Conservation (phyloP, 108 stramenopile species). For the Cyclotella distinguenda region DNA sequence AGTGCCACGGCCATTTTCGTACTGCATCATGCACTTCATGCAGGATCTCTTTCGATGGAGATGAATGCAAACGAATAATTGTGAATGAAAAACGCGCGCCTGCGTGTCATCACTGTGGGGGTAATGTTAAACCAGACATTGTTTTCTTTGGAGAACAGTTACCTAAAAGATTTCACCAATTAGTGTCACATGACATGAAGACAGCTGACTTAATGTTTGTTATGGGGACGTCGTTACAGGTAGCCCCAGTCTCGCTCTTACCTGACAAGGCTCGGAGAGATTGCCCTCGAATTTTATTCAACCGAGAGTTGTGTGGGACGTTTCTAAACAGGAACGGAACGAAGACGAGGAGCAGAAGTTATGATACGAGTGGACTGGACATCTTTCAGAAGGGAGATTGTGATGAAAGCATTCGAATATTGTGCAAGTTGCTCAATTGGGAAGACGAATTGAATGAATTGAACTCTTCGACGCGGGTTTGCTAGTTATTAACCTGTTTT, state of each 20-base stretch:
- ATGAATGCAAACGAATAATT: constrained; percentile 61
- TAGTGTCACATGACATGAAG: constrained; percentile 54
- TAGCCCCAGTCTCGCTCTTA: constrained; percentile 66
- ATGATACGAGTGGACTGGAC: constrained; percentile 44
- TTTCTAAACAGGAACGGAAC: constrained; percentile 35
- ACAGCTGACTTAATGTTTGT: constrained; percentile 78
- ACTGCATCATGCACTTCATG: constrained; percentile 71
- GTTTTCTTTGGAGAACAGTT: constrained; percentile 95
- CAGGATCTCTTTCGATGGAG: constrained; percentile 40
- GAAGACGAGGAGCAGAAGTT: constrained; percentile 44
- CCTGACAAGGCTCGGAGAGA: constrained; percentile 60
- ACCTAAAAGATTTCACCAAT: constrained; percentile 60
- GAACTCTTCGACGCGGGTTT: constrained; percentile 5
- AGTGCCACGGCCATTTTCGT: constrained; percentile 93
- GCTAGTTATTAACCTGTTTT: too few relatives aligned
- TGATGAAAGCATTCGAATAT: constrained; percentile 61
- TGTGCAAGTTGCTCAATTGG: constrained; percentile 75
- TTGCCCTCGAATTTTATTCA: constrained; percentile 64
- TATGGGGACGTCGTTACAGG: constrained; percentile 79
- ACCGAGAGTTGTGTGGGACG: constrained; percentile 69
- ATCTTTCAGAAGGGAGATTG: constrained; percentile 78
- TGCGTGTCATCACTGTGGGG: constrained; percentile 68
- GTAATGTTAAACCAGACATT: constrained; percentile 93
- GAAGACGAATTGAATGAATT: constrained; percentile 53
- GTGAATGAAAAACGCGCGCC: constrained; percentile 59